Base-by-base conservation (phyloP, 129 eudicot species). In the Ambrosia artemisiifolia region DNA sequence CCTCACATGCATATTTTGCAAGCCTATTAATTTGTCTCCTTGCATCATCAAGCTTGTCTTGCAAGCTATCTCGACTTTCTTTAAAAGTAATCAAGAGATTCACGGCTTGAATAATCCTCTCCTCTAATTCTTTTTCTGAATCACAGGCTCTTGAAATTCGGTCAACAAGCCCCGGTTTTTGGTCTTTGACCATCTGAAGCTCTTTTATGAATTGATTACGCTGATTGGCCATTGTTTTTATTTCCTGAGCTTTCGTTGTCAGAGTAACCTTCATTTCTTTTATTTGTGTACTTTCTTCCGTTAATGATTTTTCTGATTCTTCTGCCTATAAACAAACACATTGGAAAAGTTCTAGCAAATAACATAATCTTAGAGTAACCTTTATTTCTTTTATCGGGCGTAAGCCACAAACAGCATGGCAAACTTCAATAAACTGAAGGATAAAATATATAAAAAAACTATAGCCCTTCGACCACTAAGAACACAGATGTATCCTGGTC, bases 81-180 rank as follows among this genome's bases (percentile, higher is more conserved):
- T 70, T 89, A 36, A 87, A 93, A 38, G 79, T 75, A 70, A 85
- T 82, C 81, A 93, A 78, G 51, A 93, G 88, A 49, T 93, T 66
- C 56, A 84, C 96, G 16, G 96, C 96, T 83, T 88, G 91, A 76
- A 89, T 71, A 19, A 90, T 85, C 82, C 86, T 93, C 55, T 83
- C 96, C 80, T 87, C 96, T 18, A 93, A 76, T 82, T 93, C 95
- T 64, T 74, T 78, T 81, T 85, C 88, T 35, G 72, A 9, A 48
- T 40, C 54, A 55, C 55, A 59, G 35, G 88, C 74, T 63, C 79
- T 82, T 65, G 83, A 67, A 55, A 87, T 67, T 57, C 55, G 92
- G 70, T 75, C 80, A 57, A 80, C 85, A 20, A 93, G 86, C 50
- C 36, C 78, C 47, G 83, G 86, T 24, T 59, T 85, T 62, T 87